A percentile compares a stretch with the other conserved stretches of the same genome.
phyloP scores from a whole-genome alignment of 2,329 filamentous ascomycete species.

The Aspergillus eucalypticola region DNA sequence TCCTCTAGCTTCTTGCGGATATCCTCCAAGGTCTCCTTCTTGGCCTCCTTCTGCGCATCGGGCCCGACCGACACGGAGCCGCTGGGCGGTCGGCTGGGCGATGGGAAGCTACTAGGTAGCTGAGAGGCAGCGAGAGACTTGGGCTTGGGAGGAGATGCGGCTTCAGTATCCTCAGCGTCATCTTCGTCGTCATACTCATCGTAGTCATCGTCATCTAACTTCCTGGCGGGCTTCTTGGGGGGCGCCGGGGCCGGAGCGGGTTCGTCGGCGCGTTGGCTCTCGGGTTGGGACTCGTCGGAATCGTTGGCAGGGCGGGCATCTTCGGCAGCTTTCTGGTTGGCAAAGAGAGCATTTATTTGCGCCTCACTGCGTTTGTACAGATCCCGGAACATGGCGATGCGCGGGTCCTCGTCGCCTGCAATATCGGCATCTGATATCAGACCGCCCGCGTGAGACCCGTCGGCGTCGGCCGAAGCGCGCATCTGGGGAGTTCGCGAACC shows the following conservation, averaged over 20 bases:
- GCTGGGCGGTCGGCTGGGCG: constrained; percentile 68
- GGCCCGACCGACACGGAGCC: constrained; percentile 64
- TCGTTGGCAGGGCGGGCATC: constrained; percentile 50
- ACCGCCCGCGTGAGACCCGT: constrained; percentile 50
- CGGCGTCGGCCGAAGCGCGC: constrained; percentile 46
- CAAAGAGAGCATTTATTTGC: constrained; percentile 75
- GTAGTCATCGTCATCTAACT: constrained; percentile 77
- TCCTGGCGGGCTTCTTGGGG: constrained; percentile 63
- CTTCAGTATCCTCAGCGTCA: constrained; percentile 57
- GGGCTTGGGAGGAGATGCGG: constrained; percentile 53
- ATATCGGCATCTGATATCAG: constrained; percentile 55
- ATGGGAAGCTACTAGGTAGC: constrained; percentile 62
- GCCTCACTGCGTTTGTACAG: constrained; percentile 76
- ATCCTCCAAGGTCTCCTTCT: constrained; percentile 73
- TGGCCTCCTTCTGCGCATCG: constrained; percentile 58
- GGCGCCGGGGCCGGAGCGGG: constrained; percentile 45
- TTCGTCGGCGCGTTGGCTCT: constrained; percentile 51
- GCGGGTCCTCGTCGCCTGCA: constrained; percentile 69
- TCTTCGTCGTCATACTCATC: constrained; percentile 66
- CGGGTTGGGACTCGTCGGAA: constrained; percentile 37
- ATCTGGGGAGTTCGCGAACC: constrained; percentile 48
- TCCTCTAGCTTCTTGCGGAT: constrained; percentile 91
- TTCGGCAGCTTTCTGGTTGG: constrained; percentile 40
- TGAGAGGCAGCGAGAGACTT: constrained; percentile 55
- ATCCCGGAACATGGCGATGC: constrained; percentile 70